Base-by-base conservation (phyloP, 768 basidiomycete species). In the Mycena olivaceomarginata region DNA sequence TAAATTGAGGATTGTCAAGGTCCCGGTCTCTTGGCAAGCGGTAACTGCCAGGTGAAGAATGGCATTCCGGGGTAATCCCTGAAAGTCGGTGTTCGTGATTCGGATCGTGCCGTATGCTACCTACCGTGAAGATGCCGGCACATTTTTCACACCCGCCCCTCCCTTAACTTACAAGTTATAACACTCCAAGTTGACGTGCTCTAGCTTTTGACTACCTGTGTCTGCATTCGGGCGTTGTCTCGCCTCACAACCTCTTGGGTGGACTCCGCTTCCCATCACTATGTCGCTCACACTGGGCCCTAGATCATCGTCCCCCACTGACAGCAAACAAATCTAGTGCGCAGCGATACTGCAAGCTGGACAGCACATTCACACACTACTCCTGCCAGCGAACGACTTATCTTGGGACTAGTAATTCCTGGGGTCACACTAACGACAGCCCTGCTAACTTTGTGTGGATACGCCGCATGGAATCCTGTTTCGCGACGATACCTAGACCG, bases 271-370 rank as follows among this genome's bases (percentile, higher is more conserved):
- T 65, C 43, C 64, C 64, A 25, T 40, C 64, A 45, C 64, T 37
- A 65, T 65, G 64, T 65, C 64, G 22, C 64, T 4, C 64, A 65
- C 64, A 65, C 64, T 65, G 22, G 40, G 40, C 43, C 64, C 20
- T 65, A 65, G 45, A 65, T 65, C 64, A 65, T 65, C 16, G 64
- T 31, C 64, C 43, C 64, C 64, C 25, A 25, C 25, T 25, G 25
- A 2, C 25, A 41, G 40, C 64, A 65, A 43, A 40, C 56, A 57
- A 57, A 57, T 57, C 56, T 57, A 22, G 56, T 57, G 25, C n/a
- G 56, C 25, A 25, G 56, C 56, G 8, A 57, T 57, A 57, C 22
- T 31, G 40, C 43, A 20, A 57, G 56, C 56, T 57, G 56, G 56
- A 57, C 25, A 57, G 56, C 56, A 25, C 25, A 57, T 57, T 57